Conservation (phyloP, 169 alveolate genomes). For the Plasmodium fragile region DNA sequence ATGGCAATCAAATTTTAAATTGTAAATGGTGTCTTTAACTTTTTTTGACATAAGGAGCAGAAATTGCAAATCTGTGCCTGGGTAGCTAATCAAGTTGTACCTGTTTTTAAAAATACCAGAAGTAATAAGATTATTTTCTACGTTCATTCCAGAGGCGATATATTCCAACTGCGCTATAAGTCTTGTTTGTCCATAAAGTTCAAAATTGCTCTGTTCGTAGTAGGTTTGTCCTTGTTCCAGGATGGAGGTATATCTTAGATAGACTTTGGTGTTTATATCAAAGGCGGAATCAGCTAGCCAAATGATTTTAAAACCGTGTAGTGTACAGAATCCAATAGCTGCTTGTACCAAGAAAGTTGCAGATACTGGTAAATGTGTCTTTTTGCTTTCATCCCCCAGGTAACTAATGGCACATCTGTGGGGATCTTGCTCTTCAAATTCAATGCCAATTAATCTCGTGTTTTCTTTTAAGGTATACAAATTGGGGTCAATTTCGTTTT, state of each 20-base stretch:
- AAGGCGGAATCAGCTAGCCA: slow-evolving; percentile 84
- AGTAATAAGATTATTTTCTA: slow-evolving; percentile 46
- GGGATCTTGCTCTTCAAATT: slow-evolving; percentile 82
- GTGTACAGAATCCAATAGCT: slow-evolving; percentile 80
- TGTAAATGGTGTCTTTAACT: slow-evolving; percentile 49
- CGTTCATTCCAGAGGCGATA: slow-evolving; percentile 77
- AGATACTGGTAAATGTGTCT: slow-evolving; percentile 68
- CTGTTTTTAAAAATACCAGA: slow-evolving; percentile 51
- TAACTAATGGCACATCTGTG: slow-evolving; percentile 82
- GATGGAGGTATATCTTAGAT: slow-evolving; percentile 78
- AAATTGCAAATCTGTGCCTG: slow-evolving; percentile 53
- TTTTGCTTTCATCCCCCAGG: slow-evolving; percentile 77
- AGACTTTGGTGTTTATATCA: slow-evolving; percentile 77
- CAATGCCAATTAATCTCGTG: slow-evolving; percentile 81
- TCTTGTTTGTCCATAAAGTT: slow-evolving; percentile 78
- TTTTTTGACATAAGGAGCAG: slow-evolving; percentile 65
- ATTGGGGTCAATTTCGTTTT: slow-evolving; percentile 15
- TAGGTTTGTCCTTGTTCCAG: slow-evolving; percentile 78
- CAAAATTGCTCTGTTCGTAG: slow-evolving; percentile 79
- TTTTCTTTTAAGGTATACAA: slow-evolving; percentile 31
- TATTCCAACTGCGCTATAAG: slow-evolving; percentile 72
- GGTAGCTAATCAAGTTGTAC: slow-evolving; percentile 57
- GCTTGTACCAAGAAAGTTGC: slow-evolving; percentile 68
- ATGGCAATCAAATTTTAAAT: slow-evolving; percentile 80
- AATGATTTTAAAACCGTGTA: slow-evolving; percentile 78